Evolutionary conservation across 169 alveolate genomes (phyloP), one percentile per base, ranked within the genome.

Genomic region (Plasmodium berghei): DNA sequence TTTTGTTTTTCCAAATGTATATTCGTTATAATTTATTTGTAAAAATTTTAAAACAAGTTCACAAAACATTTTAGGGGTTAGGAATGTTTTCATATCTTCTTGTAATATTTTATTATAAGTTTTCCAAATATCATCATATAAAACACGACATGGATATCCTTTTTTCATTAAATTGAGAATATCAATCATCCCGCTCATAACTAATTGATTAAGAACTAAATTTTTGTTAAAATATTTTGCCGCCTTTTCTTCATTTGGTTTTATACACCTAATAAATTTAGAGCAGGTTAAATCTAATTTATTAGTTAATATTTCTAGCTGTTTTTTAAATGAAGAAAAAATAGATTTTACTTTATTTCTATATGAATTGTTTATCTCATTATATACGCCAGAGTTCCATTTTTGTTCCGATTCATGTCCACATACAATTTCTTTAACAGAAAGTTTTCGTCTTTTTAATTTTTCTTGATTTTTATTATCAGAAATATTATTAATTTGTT

Each of bases 121-220:
- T 42, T 69, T 72, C 90, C 92, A 92, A 5, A 92, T 72, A 16
- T 70, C 91, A 56, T 67, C 73, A 66, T 92, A 92, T 40, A 89
- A 91, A 62, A 92, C 88, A 45, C 95, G 72, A 56, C 95, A 92
- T 18, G 95, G 95, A 59, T 80, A 92, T 16, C 95, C 95, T 71
- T 92, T 73, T 64, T 89, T 92, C 95, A 92, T 92, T 34, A 92
- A 69, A 88, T 86, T 88, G 2, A 92, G 69, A 73, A 92, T 85
- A n/a, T 92, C 94, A 5, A 92, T 64, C 73, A 92, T 92, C 12
- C 95, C 95, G 14, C 95, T 92, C 88, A 92, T 92, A 66, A 89
- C 73, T 45, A 92, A 59, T 49, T 92, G 95, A 86, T 80, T 87
- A 67, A 87, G 75, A 9, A 92, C 95, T 64, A 89, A 86, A 73